phyloP scores from a whole-genome alignment of 106 monocot species.

The Hemerocallis citrina region DNA sequence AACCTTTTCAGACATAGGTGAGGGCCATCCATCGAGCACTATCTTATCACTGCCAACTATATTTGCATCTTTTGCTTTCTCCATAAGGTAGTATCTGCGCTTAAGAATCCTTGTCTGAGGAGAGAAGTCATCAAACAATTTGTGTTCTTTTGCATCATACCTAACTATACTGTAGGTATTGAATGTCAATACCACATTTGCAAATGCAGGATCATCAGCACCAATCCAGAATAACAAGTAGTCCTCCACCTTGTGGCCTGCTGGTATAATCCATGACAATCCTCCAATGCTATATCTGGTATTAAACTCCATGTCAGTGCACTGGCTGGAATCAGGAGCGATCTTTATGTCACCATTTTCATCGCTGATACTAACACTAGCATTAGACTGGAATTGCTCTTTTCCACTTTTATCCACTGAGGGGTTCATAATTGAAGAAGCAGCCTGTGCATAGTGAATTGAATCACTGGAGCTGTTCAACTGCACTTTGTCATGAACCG shows the following conservation, averaged over 20 bases:
- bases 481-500: constrained; percentile 4
- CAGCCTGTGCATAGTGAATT: constrained; percentile 54
- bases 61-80: constrained; percentile 99
- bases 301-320: constrained; percentile 2
- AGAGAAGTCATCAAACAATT: constrained; percentile 43
- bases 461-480: constrained; percentile 5
- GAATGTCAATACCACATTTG: constrained; percentile 83
- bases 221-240: constrained; percentile 83
- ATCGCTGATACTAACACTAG: constrained; percentile 2
- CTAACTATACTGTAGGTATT: constrained; percentile 89
- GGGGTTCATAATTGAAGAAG: constrained; percentile 48
- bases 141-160: constrained; percentile 51
- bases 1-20: too few relatives aligned
- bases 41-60: constrained; percentile 99
- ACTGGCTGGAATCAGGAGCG: constrained; percentile 9
- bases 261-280: constrained; percentile 55
- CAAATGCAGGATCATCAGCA: constrained; percentile 73
- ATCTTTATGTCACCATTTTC: constrained; percentile 8
- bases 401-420: constrained; percentile 20
- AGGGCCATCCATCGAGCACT: too few relatives aligned
- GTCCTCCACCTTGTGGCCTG: constrained; percentile 53
- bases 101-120: constrained; percentile 66
- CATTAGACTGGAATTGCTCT: constrained; percentile 4
- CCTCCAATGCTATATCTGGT: constrained; percentile 60
- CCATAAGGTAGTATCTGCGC: constrained; percentile 97